Percentiles rank a stretch among this genome's conserved stretches.
Conservation (phyloP, 352 stramenopile genomes). For the Phytophthora idaei region DNA sequence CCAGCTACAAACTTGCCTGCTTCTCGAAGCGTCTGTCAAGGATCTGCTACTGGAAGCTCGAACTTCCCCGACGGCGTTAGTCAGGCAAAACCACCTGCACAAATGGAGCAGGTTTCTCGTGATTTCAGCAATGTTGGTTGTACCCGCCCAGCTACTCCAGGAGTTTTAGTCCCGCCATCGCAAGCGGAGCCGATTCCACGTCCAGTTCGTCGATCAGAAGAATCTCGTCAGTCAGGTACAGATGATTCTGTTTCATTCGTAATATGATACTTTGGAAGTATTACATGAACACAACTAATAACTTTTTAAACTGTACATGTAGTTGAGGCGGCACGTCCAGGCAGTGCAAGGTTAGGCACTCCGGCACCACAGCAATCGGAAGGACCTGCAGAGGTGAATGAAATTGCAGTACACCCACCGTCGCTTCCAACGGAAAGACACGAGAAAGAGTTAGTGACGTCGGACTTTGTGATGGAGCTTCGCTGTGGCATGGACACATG, state of each 20-base stretch:
- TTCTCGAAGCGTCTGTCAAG: constrained; percentile 1
- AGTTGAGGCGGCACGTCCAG: constrained; percentile 15
- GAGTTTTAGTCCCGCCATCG: constrained; percentile 13
- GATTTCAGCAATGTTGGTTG: constrained; percentile 25
- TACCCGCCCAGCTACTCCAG: constrained; percentile 37
- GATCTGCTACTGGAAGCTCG: not conserved
- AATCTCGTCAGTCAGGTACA: constrained; percentile 24
- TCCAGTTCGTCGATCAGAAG: constrained; percentile 27
- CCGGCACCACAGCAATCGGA: constrained; percentile 7
- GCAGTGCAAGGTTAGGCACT: constrained; percentile 12
- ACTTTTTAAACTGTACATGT: constrained; percentile 4
- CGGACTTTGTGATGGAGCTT: constrained; percentile 84
- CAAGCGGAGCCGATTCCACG: constrained; percentile 18
- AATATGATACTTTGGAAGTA: too few relatives aligned
- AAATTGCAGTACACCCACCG: constrained; percentile 5
- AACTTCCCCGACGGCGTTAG: constrained; percentile 2
- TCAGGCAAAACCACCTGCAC: constrained; percentile 4
- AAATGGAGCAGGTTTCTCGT: constrained; percentile 12
- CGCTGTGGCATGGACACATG: constrained; percentile 86
- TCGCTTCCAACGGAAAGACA: constrained; percentile 6
- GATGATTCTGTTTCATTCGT: not conserved
- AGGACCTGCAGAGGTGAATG: constrained; percentile 4
- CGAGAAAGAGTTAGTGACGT: constrained; percentile 44
- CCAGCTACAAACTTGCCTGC: constrained; percentile 1
- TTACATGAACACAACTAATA: constrained; percentile 13